Conservation (phyloP, 345 rosid species). For the Cardamine chenopodiifolia region DNA sequence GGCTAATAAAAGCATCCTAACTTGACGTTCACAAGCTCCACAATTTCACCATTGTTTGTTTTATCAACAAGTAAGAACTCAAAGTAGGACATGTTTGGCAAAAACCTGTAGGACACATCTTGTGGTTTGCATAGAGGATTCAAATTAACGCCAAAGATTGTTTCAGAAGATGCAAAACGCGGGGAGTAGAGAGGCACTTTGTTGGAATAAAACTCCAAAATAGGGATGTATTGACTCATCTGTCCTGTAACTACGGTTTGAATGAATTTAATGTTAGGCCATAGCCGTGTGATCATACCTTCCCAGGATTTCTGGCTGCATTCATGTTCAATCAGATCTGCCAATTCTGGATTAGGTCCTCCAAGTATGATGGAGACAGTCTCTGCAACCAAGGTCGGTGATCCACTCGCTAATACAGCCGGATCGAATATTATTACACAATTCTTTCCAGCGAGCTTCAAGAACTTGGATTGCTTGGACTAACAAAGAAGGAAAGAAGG, state of each 20-base stretch:
- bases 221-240: not conserved
- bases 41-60: constrained; percentile 32
- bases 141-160: constrained; percentile 60
- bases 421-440: constrained; percentile 52
- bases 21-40: constrained; percentile 61
- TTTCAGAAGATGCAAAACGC: constrained; percentile 62
- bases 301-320: not conserved
- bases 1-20: constrained; percentile 61
- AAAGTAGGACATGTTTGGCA: constrained; percentile 69
- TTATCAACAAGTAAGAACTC: constrained; percentile 58
- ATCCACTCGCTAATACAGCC: constrained; percentile 63
- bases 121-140: constrained; percentile 59
- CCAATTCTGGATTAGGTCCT: not conserved
- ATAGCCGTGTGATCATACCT: not conserved
- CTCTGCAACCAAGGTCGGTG: constrained; percentile 33
- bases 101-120: constrained; percentile 66
- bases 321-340: not conserved
- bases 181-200: constrained; percentile 57
- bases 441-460: constrained; percentile 58
- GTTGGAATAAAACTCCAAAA: not conserved
- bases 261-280: not conserved
- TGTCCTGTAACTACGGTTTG: not conserved
- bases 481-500: constrained; percentile 54
- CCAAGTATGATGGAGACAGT: not conserved
- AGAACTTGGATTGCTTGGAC: constrained; percentile 57